Base-by-base conservation (phyloP, 495 filamentous ascomycete species). In the Rhypophila decipiens region DNA sequence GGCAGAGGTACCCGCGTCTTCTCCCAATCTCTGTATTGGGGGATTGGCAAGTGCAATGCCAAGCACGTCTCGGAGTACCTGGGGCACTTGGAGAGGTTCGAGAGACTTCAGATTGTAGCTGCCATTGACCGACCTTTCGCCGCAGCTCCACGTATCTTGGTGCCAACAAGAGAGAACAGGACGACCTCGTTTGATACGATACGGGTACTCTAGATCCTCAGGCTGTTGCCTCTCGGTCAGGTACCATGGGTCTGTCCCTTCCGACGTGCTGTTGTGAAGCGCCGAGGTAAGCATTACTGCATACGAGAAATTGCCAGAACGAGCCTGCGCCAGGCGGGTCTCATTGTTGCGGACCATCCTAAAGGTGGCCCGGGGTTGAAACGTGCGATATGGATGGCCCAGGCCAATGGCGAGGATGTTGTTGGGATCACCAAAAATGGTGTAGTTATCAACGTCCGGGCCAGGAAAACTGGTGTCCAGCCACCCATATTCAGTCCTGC, bases 401-500 rank as follows among this genome's bases (percentile, higher is more conserved):
- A 13, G 27, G 7, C 27, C 7, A 31, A 31, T 31, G 7, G 22
- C 17, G 18, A 18, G 17, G 8, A 21, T 44, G 12, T 3, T 39
- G 18, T 7, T 12, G 5, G 42, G 24, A 33, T 33, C 20, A 15
- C 21, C 21, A 19, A 42, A 36, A 2, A 21, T 0, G 20, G 11
- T 12, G 39, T 33, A 27, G 11, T n/a, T 17, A 8, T 42, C 27
- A 0, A 23, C 4, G 2, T 34, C 40, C n/a, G 24, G 18, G 39
- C 2, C 19, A 19, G 7, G 19, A 7, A 42, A 17, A 1, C 20
- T 18, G n/a, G 4, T 39, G 37, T 39, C 13, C 2, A 49, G 8
- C 46, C 46, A 49, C 13, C 39, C 46, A 19, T 49, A 49, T 19
- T 49, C 46, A 5, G 46, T 49, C 5, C n/a, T n/a, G 18, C 46